Evolutionary conservation across 2,329 filamentous ascomycete species (phyloP).

Genomic region (Colletotrichum graminicola): DNA sequence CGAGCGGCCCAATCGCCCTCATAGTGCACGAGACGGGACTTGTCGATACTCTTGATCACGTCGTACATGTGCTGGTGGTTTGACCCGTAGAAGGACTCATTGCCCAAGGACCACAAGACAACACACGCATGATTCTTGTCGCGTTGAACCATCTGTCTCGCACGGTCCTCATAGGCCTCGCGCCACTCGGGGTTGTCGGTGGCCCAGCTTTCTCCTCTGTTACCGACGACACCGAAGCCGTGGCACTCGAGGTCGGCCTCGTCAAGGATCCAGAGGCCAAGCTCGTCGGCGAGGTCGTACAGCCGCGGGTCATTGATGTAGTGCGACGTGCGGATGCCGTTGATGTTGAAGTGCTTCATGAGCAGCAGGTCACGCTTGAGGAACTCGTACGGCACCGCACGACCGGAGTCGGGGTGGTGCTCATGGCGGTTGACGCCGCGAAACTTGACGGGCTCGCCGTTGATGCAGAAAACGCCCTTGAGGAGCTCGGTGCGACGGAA

Average conservation of each 20-base stretch:
- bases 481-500: conserved; percentile 74
- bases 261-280: conserved; percentile 74
- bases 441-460: conserved; percentile 73
- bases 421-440: conserved; percentile 79
- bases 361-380: conserved; percentile 70
- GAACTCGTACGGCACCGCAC: conserved; percentile 71
- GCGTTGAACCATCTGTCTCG: conserved; percentile 72
- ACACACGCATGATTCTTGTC: conserved; percentile 72
- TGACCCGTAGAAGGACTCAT: conserved; percentile 77
- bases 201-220: conserved; percentile 62
- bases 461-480: conserved; percentile 72
- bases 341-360: conserved; percentile 79
- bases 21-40: conserved; percentile 72
- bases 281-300: conserved; percentile 72
- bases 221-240: conserved; percentile 59
- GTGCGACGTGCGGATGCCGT: conserved; percentile 76
- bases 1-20: conserved; percentile 70
- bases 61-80: conserved; percentile 78
- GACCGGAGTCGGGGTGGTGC: conserved; percentile 72
- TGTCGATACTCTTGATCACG: conserved; percentile 68
- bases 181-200: conserved; percentile 72
- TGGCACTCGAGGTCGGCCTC: conserved; percentile 69
- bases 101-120: conserved; percentile 79
- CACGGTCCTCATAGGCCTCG: conserved; percentile 76
- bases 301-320: conserved; percentile 72